phyloP scores from a whole-genome alignment of 805 yeast species.

The Zygoascus biomembranicola region DNA sequence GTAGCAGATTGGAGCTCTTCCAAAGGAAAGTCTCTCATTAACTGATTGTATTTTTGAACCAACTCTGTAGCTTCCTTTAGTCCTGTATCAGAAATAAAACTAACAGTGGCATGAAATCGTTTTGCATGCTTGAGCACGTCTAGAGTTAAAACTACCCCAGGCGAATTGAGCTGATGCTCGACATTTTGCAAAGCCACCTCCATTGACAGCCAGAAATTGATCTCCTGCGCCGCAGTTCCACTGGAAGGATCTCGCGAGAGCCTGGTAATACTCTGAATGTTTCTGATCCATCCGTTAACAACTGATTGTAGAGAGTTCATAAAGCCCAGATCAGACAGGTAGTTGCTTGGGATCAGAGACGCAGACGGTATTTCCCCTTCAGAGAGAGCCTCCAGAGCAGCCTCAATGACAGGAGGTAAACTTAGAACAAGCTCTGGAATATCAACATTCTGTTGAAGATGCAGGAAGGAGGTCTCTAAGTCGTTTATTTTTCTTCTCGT shows the following conservation, averaged over 20 bases:
- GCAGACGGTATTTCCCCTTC: conserved; percentile 19
- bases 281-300: conserved; percentile 68
- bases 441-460: conserved; percentile 58
- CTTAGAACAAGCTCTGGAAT: conserved; percentile 52
- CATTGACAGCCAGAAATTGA: conserved; percentile 69
- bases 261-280: conserved; percentile 48
- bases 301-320: conserved; percentile 61
- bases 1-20: conserved; percentile 45
- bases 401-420: conserved; percentile 44
- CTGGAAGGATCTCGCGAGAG: conserved; percentile 44
- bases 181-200: conserved; percentile 51
- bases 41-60: conserved; percentile 49
- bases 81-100: conserved; percentile 65
- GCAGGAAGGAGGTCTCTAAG: conserved; percentile 55
- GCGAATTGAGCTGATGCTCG: conserved; percentile 47
- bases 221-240: conserved; percentile 59
- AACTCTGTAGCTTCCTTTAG: conserved; percentile 44
- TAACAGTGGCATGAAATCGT: conserved; percentile 70
- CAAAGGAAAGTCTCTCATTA: conserved; percentile 65
- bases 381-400: conserved; percentile 30
- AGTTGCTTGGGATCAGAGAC: conserved; percentile 29
- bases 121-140: conserved; percentile 59
- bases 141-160: conserved; percentile 49
- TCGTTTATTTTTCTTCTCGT: conserved; percentile 63
- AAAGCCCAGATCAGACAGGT: conserved; percentile 43